Base-by-base conservation (phyloP, 1,284 basidiomycete genomes). In the Mycosarcoma mackinlayi region DNA sequence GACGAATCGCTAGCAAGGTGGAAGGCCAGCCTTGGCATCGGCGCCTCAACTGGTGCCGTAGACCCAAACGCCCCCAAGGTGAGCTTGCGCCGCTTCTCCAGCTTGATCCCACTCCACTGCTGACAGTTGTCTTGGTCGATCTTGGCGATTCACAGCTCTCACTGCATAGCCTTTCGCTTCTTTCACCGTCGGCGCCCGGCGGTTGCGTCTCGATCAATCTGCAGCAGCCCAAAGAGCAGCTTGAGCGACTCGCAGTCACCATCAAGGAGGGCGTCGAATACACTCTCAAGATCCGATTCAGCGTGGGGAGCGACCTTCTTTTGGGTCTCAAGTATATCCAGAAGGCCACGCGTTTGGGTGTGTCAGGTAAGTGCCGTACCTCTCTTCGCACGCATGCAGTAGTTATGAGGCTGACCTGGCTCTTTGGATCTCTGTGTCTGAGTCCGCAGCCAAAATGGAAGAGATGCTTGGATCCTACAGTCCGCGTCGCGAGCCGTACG, bases 391-490 rank as follows among this genome's bases (percentile, higher is more conserved):
- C 14, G 21, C 19, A 24, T 25, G 19, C n/a, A 30, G n/a, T 13
- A 24, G 19, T 9, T 33, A 19, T 35, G 7, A n/a, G n/a, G n/a
- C 42, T 11, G 21, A 14, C 18, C 30, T 30, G n/a, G n/a, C 23
- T n/a, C 30, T 16, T 38, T 13, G 21, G 27, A 19, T 10, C 23
- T 19, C 7, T 4, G 24, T 35, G 92, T 93, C 73, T n/a, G n/a
- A n/a, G n/a, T n/a, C n/a, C n/a, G n/a, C n/a, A n/a, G 92, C 93
- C 83, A 93, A 91, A 83, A 83, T 92, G 78, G 92, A 94, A 76
- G 88, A 91, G 78, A 94, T 94, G 93, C 87, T 94, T 31, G 93
- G 92, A 25, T 93, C 91, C 3, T 94, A 92, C 82, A 89, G 91
- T 6, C 78, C 83, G 1, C 73, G 76, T 28, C 46, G 55, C 23